phyloP scores from a whole-genome alignment of 2,329 filamentous ascomycete genomes.

The Neofusicoccum parvum region DNA sequence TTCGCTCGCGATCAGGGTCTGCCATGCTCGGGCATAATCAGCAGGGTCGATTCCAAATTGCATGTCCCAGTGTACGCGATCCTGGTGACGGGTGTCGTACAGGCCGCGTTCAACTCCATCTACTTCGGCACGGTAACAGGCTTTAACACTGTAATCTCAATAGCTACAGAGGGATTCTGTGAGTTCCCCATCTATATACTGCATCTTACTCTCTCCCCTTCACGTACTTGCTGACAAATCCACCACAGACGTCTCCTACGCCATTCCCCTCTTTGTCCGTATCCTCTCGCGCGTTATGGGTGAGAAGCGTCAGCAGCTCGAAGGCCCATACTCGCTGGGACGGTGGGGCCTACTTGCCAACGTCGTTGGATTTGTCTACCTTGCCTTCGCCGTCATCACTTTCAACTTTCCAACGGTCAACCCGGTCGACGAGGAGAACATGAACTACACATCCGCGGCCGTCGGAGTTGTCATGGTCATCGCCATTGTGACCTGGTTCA shows the following conservation, averaged over 20 bases:
- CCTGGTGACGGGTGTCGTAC: slow-evolving; percentile 49
- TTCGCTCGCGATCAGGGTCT: slow-evolving; percentile 57
- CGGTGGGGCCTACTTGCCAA: slow-evolving; percentile 50
- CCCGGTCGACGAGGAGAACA: slow-evolving; percentile 57
- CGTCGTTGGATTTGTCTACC: slow-evolving; percentile 52
- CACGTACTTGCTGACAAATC: slow-evolving; percentile 25
- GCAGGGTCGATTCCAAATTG: slow-evolving; percentile 49
- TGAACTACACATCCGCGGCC: slow-evolving; percentile 62
- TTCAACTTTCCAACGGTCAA: slow-evolving; percentile 58
- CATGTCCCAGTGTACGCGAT: slow-evolving; percentile 55
- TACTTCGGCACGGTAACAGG: slow-evolving; percentile 59
- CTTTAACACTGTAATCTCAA: slow-evolving; percentile 59
- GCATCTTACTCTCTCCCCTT: no score
- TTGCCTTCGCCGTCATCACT: slow-evolving; percentile 57
- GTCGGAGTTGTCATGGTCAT: slow-evolving; percentile 58
- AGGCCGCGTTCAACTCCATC: slow-evolving; percentile 57
- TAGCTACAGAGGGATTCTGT: slow-evolving; percentile 58
- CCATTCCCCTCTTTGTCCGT: slow-evolving; percentile 56
- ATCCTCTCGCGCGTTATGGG: slow-evolving; percentile 51
- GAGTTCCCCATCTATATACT: neutral
- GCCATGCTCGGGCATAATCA: slow-evolving; percentile 52
- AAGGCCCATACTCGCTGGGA: slow-evolving; percentile 50
- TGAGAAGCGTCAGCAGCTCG: slow-evolving; percentile 44
- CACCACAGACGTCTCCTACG: slow-evolving; percentile 54
- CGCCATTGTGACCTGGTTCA: slow-evolving; percentile 54